Base-by-base conservation (phyloP, 768 basidiomycete genomes). In the Tulasnella sp. region DNA sequence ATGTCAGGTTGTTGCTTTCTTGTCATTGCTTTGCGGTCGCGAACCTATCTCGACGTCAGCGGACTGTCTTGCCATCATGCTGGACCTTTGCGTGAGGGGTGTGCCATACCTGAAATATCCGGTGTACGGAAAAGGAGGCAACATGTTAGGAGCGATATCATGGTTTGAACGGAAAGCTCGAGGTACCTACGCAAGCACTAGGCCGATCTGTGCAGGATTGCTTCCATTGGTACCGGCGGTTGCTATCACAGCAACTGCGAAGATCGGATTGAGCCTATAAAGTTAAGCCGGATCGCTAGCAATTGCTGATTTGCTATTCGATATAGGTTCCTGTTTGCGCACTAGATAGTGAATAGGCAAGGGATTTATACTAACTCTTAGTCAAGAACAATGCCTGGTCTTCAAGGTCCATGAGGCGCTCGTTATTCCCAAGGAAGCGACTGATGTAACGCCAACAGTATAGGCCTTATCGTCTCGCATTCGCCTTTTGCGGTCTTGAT, bases 231-330 rank as follows among this genome's bases (percentile, higher is more conserved):
- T 73, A 10, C 78, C 78, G 3, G 75, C 71, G 3, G 82, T 82
- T 11, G 80, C 77, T 67, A 88, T 80, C 52, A 88, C 70, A 0
- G 80, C 84, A 29, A 90, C 81, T 80, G 76, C 70, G 67, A 83
- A 80, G 2, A 78, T 75, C 64, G 83, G 38, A 82, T 65, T 1
- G 78, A 80, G 13, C 87, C 86, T 45, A 85, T 76, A 62, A 81
- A 78, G 66, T 88, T 86, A 1, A 89, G 74, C 23, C 86, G 78
- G 29, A 88, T 75, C 29, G 82, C 80, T 9, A 91, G 75, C 86
- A 83, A 86, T 60, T 81, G 79, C 42, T 43, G 62, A 27, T 63
- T 63, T 15, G 58, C 61, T n/a, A n/a, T n/a, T n/a, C n/a, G n/a
- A n/a, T n/a, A 3, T 47, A 5, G 24, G 11, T 23, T 17, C 3